Percentiles rank a stretch among this genome's conserved stretches.
These are phyloP conservation scores for Corynespora cassiicola DNA, from an alignment of 2,329 filamentous ascomycete genomes.

Conservation along the genomic window DNA sequence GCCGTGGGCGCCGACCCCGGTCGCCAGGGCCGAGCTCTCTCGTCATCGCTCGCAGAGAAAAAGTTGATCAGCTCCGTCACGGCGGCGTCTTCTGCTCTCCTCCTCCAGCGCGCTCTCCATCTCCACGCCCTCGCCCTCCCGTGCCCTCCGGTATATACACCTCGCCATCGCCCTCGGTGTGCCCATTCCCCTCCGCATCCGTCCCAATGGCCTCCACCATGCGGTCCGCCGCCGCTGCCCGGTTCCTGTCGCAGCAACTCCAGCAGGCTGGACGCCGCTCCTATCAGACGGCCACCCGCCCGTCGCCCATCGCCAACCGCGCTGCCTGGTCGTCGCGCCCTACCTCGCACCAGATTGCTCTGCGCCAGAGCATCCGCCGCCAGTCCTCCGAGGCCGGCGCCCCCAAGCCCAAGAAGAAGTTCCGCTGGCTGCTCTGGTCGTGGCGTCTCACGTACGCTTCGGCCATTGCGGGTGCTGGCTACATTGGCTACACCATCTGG, in stretches of 20 bases:
- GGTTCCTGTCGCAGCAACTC: slow-evolving; percentile 36
- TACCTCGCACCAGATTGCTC: slow-evolving; percentile 38
- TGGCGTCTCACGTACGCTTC: slow-evolving; percentile 86
- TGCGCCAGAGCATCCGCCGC: slow-evolving; percentile 43
- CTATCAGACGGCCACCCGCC: slow-evolving; percentile 41
- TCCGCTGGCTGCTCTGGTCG: slow-evolving; percentile 71
- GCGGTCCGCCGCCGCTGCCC: slow-evolving; percentile 43
- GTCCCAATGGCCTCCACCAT: slow-evolving; percentile 43
- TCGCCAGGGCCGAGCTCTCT: slow-evolving; percentile 13
- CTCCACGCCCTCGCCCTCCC: slow-evolving; percentile 14
- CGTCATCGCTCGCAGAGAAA: slow-evolving; percentile 40
- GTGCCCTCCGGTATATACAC: background rate
- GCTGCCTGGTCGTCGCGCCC: slow-evolving; percentile 43
- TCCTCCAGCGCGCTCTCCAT: slow-evolving; percentile 15
- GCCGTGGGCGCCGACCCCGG: too few species aligned
- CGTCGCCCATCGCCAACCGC: slow-evolving; percentile 40
- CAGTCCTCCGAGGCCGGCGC: slow-evolving; percentile 39
- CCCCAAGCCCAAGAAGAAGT: slow-evolving; percentile 50
- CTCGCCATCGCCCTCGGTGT: slow-evolving; percentile 1
- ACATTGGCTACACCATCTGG: slow-evolving; percentile 82
- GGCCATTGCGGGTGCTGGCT: slow-evolving; percentile 71
- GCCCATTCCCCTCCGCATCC: slow-evolving; percentile 4
- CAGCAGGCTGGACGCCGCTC: slow-evolving; percentile 42
- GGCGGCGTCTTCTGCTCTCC: slow-evolving; percentile 15
- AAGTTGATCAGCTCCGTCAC: slow-evolving; percentile 28